Conservation (phyloP, 1,139 yeast genomes). For the Blastobotrys indianensis region DNA sequence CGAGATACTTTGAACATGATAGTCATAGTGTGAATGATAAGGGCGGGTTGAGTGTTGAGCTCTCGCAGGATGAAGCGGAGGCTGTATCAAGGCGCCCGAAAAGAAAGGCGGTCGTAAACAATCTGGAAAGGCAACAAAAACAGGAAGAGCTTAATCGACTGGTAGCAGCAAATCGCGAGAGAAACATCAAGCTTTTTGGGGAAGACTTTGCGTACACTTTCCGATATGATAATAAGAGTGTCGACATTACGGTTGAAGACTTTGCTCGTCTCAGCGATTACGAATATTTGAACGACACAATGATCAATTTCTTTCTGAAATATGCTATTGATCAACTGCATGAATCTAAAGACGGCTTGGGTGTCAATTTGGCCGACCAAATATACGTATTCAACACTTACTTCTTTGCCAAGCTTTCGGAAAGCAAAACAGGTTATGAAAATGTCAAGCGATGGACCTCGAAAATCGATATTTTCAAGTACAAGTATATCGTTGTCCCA, state of each 20-base stretch:
- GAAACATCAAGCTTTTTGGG: constrained; percentile 8
- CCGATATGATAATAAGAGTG: constrained; percentile 25
- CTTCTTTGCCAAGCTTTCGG: constrained; percentile 62
- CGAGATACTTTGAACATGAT: too few species aligned
- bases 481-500: constrained; percentile 67
- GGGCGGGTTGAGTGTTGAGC: neutral
- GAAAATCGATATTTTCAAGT: constrained; percentile 58
- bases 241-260: constrained; percentile 30
- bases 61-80: neutral
- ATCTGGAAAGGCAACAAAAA: neutral
- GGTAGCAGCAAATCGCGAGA: constrained; percentile 2
- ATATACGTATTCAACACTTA: constrained; percentile 76
- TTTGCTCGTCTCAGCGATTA: constrained; percentile 33
- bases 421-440: constrained; percentile 42
- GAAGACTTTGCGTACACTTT: constrained; percentile 23
- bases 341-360: neutral
- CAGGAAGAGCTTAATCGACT: neutral
- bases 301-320: constrained; percentile 37
- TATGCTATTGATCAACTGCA: constrained; percentile 10
- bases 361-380: constrained; percentile 23
- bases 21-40: too few species aligned
- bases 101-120: neutral
- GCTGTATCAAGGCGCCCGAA: neutral
- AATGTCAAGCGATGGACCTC: constrained; percentile 78
- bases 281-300: constrained; percentile 39